Evolutionary conservation across 306 rosid genomes (phyloP).

Genomic region (Lathyrus sativus): DNA sequence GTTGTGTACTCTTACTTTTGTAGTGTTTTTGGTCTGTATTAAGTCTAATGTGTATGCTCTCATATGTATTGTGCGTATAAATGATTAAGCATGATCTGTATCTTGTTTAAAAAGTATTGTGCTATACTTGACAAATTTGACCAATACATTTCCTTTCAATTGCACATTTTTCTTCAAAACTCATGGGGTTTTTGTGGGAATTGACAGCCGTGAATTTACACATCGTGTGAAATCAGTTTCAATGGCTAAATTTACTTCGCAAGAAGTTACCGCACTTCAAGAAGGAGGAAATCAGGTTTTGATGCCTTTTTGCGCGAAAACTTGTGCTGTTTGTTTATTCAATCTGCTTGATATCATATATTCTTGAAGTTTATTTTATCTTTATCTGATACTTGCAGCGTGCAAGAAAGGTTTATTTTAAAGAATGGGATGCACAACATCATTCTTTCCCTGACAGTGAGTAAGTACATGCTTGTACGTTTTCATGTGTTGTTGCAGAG

Average conservation of each 20-base stretch:
- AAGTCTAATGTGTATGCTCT: constrained; percentile 24
- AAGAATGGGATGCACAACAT: constrained; percentile 87
- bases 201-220: constrained; percentile 90
- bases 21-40: constrained; percentile 24
- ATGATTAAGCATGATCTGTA: background rate
- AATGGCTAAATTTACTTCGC: constrained; percentile 93
- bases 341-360: constrained; percentile 33
- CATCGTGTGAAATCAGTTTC: constrained; percentile 94
- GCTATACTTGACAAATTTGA: constrained; percentile 13
- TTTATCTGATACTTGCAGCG: constrained; percentile 56
- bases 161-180: constrained; percentile 27
- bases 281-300: constrained; percentile 95
- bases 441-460: constrained; percentile 85
- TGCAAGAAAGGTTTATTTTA: constrained; percentile 82
- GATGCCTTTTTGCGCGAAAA: constrained; percentile 31
- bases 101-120: constrained; percentile 24
- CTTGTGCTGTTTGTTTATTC: constrained; percentile 25
- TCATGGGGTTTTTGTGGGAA: constrained; percentile 28
- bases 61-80: background rate
- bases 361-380: constrained; percentile 31
- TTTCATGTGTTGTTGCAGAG: constrained; percentile 20
- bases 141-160: constrained; percentile 18
- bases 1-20: background rate
- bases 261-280: constrained; percentile 93
- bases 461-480: constrained; percentile 42